Evolutionary conservation across 2,329 filamentous ascomycete genomes (phyloP), one percentile per base, ranked within the genome.

Genomic region (Purpureocillium lavendulum): DNA sequence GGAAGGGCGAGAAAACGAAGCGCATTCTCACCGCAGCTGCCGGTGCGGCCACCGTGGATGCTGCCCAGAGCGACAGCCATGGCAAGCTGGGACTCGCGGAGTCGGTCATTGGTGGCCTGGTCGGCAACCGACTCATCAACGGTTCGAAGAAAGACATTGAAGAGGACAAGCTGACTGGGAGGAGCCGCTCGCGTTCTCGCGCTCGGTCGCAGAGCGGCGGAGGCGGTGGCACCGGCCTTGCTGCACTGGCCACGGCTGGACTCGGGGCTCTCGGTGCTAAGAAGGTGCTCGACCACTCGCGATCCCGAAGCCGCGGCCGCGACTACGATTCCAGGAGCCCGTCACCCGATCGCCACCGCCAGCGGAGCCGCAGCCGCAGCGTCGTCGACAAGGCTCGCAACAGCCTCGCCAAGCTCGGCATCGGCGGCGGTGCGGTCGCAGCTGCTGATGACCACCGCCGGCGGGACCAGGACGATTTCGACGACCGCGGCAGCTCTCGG

Each of bases 1-100:
- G 89, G 88, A 84, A 82, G 47, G 90, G 89, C 30, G 84, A 86
- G 46, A 96, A 96, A 65, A 87, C 88, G 49, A 92, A 88, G 68
- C 87, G 90, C 38, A 78, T 97, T 44, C 75, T 94, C 36, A 96
- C 90, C 16, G 89, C 88, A 35, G 90, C 90, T 18, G 75, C 77
- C 18, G 84, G 87, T 62, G 88, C 90, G 43, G 90, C 86, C 49
- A 85, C 87, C 42, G 84, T 95, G 45, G 87, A 96, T 59, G 80
- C 81, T 8, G 82, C 81, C 17, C 74, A 88, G 32, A 74, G 88
- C 52, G 70, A 73, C 14, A 78, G 82, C 50, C 81, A 86, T 58
- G 82, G 88, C 65, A 94, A 88, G 64, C 78, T 87, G 35, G 84
- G 92, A 52, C 73, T 95, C 40, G 71, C 88, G 31, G 87, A 94